Percentiles rank a stretch among this genome's conserved stretches.
Conservation (phyloP, 139 green algal genomes). For the Picochlorum sp. region DNA sequence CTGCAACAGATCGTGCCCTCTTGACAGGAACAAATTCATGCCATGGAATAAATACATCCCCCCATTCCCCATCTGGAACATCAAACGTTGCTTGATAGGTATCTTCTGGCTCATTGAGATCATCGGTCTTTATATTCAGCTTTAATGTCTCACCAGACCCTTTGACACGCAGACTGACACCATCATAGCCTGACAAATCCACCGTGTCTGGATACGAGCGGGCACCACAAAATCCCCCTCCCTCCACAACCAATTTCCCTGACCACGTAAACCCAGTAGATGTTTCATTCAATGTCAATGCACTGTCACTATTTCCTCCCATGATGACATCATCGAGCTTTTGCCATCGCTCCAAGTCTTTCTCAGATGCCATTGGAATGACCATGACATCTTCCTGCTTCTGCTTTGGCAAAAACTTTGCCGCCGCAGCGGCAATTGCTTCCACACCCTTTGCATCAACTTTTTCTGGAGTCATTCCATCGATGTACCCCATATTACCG, state of each 20-base stretch:
- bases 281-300: slow-evolving; percentile 30
- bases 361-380: slow-evolving; percentile 43
- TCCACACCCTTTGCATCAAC: slow-evolving; percentile 59
- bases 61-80: slow-evolving; percentile 51
- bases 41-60: slow-evolving; percentile 66
- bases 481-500: slow-evolving; percentile 59
- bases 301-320: slow-evolving; percentile 48
- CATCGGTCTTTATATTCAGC: slow-evolving; percentile 81
- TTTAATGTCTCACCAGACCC: slow-evolving; percentile 77
- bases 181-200: slow-evolving; percentile 40
- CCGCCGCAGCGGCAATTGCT: slow-evolving; percentile 32
- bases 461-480: slow-evolving; percentile 61
- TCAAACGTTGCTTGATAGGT: slow-evolving; percentile 83
- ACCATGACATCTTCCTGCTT: slow-evolving; percentile 15
- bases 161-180: slow-evolving; percentile 58
- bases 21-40: slow-evolving; percentile 79
- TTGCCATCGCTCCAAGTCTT: slow-evolving; percentile 46
- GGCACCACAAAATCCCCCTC: slow-evolving; percentile 79
- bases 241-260: slow-evolving; percentile 65
- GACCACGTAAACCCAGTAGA: slow-evolving; percentile 52
- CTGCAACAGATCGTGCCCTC: slow-evolving; percentile 44
- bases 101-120: slow-evolving; percentile 54
- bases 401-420: slow-evolving; percentile 12
- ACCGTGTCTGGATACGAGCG: slow-evolving; percentile 35
- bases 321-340: slow-evolving; percentile 38